Conservation (phyloP, 257 asterid genomes). For the Solanum chiquidenum region DNA sequence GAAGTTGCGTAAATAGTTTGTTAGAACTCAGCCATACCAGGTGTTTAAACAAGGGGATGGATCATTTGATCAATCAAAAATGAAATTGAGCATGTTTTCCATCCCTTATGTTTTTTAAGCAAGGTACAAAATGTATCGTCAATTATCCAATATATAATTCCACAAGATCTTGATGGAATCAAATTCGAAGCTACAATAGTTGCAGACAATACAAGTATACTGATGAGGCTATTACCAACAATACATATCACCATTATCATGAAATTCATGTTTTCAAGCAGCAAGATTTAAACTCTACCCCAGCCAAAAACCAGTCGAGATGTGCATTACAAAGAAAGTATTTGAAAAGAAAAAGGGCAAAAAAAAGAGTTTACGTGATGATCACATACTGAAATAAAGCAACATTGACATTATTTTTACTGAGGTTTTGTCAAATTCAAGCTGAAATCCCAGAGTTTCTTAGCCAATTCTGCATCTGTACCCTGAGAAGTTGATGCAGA, state of each 20-base stretch:
- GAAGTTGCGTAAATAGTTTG: not conserved
- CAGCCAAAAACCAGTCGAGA: not conserved
- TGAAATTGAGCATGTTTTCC: not conserved
- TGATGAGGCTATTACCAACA: not conserved
- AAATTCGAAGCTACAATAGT: not conserved
- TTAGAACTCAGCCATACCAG: not conserved
- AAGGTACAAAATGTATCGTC: not conserved
- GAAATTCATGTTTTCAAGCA: not conserved
- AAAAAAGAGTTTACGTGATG: not conserved
- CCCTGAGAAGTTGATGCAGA: conserved; percentile 15
- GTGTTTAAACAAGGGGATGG: not conserved
- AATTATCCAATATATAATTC: not conserved
- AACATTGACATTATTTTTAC: not conserved
- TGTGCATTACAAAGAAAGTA: not conserved
- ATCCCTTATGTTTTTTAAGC: not conserved
- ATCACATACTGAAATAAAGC: not conserved
- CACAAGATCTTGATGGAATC: not conserved
- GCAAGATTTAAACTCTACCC: not conserved
- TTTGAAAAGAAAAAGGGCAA: not conserved
- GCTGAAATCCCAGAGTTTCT: conserved; percentile 27
- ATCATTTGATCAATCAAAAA: not conserved
- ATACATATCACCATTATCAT: not conserved
- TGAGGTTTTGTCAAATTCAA: conserved; percentile 3
- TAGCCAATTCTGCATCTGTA: conserved; percentile 16
- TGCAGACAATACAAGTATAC: not conserved